These are phyloP conservation scores for Trypanosoma rangeli DNA, from an alignment of 208 protist genomes.

Conservation along the genomic window DNA sequence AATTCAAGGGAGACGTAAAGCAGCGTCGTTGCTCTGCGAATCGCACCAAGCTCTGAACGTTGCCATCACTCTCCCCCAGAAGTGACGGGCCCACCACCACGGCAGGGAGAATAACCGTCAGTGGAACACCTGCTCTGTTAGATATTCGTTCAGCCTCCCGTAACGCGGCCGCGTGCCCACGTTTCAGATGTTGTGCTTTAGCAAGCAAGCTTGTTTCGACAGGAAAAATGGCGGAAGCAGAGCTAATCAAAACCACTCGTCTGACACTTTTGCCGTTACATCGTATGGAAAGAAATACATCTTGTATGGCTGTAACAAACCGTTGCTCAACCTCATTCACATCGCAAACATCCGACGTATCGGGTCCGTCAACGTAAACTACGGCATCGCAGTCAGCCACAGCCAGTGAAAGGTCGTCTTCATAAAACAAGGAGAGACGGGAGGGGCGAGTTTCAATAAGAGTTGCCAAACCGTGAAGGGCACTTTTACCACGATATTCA, in stretches of 20 bases:
- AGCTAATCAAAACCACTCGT: constrained; percentile 14
- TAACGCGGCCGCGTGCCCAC: constrained; percentile 6
- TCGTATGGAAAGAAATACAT: constrained; percentile 30
- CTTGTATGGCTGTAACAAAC: constrained; percentile 13
- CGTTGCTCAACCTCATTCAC: constrained; percentile 9
- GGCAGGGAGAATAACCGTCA: constrained; percentile 15
- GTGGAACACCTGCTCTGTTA: constrained; percentile 4
- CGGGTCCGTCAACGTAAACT: constrained; percentile 18
- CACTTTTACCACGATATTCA: constrained; percentile 13
- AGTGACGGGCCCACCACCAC: constrained; percentile 22
- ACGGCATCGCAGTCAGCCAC: constrained; percentile 23
- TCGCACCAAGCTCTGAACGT: constrained; percentile 1
- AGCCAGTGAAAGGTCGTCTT: constrained; percentile 24
- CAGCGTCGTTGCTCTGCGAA: constrained; percentile 6
- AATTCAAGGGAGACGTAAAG: constrained; percentile 15
- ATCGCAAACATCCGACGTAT: constrained; percentile 15
- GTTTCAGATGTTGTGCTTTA: neutral
- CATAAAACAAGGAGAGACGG: constrained; percentile 25
- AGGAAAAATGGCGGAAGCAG: constrained; percentile 22
- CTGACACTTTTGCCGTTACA: constrained; percentile 19
- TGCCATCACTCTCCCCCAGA: constrained; percentile 20
- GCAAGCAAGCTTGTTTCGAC: constrained; percentile 14
- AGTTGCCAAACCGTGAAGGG: constrained; percentile 3
- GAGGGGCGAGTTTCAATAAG: constrained; percentile 22
- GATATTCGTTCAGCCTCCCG: constrained; percentile 20